Evolutionary conservation across 1,284 basidiomycete species (phyloP).

Genomic region (Anthracocystis panici-leucophaei): DNA sequence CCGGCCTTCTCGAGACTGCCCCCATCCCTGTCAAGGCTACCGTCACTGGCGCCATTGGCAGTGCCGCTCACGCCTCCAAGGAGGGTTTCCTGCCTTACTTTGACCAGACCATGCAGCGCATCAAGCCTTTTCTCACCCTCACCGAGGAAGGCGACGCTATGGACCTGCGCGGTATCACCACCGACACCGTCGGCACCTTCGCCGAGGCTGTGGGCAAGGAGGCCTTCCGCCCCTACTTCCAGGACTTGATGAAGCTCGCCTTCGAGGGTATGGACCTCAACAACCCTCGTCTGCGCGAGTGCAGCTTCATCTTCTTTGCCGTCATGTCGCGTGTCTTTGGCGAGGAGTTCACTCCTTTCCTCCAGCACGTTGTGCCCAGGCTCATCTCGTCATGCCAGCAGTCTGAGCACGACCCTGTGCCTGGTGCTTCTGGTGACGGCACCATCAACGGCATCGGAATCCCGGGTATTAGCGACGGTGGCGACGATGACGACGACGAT

Average conservation of each 20-base stretch:
- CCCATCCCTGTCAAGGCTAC: slow-evolving; percentile 90
- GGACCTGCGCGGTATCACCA: slow-evolving; percentile 95
- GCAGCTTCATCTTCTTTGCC: slow-evolving; percentile 97
- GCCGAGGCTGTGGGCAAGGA: slow-evolving; percentile 97
- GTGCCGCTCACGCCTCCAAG: slow-evolving; percentile 97
- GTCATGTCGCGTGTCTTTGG: slow-evolving; percentile 97
- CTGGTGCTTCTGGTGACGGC: slow-evolving; percentile 66
- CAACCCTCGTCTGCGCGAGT: slow-evolving; percentile 87
- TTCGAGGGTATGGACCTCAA: slow-evolving; percentile 91
- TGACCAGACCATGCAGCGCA: slow-evolving; percentile 87
- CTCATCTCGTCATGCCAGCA: slow-evolving; percentile 88
- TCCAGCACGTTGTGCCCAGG: slow-evolving; percentile 86
- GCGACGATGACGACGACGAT: slow-evolving; percentile 75
- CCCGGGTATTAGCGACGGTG: slow-evolving; percentile 77
- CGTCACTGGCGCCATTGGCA: slow-evolving; percentile 97
- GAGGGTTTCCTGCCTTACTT: slow-evolving; percentile 94
- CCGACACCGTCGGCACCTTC: slow-evolving; percentile 97
- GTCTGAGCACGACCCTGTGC: slow-evolving; percentile 72
- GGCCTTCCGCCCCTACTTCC: slow-evolving; percentile 93
- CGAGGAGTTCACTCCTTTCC: slow-evolving; percentile 90
- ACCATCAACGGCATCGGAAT: slow-evolving; percentile 73
- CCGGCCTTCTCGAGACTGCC: slow-evolving; percentile 86
- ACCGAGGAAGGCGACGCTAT: slow-evolving; percentile 82
- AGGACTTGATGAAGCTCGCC: slow-evolving; percentile 93
- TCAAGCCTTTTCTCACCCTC: slow-evolving; percentile 85